phyloP scores from a whole-genome alignment of 202 grass and related monocot species.

The Setaria italica region DNA sequence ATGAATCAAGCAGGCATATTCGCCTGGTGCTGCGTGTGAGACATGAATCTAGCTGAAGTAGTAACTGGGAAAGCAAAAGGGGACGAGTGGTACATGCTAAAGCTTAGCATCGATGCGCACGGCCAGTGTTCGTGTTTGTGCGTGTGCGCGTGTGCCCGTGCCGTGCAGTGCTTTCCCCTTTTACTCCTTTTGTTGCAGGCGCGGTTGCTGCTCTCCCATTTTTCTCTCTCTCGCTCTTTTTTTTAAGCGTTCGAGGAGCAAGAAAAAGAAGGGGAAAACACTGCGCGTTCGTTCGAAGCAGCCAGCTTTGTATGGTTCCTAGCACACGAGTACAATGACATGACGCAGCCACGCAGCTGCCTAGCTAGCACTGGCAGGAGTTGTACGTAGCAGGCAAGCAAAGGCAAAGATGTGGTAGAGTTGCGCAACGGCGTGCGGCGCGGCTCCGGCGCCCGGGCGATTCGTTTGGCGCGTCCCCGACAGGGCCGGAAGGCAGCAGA shows the following conservation, averaged over 20 bases:
- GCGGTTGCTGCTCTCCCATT: neutral
- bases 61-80: slow-evolving; percentile 29
- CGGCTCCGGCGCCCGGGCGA: too few species aligned
- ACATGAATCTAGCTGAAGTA: slow-evolving; percentile 35
- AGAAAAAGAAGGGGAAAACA: neutral
- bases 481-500: too few species aligned
- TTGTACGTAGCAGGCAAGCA: too few species aligned
- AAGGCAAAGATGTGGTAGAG: too few species aligned
- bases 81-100: neutral
- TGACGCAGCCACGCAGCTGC: too few species aligned
- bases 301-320: neutral
- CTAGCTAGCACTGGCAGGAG: too few species aligned
- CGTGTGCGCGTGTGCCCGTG: slow-evolving; percentile 5
- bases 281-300: neutral
- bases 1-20: neutral
- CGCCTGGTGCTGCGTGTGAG: neutral
- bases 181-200: slow-evolving; percentile 58
- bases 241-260: slow-evolving; percentile 36
- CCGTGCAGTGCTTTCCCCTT: slow-evolving; percentile 35
- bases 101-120: slow-evolving; percentile 34
- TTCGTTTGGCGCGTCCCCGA: too few species aligned
- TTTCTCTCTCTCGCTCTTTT: too few species aligned
- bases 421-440: too few species aligned
- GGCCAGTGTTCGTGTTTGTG: slow-evolving; percentile 6
- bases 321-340: neutral